Evolutionary conservation across 2,329 filamentous ascomycete species (phyloP), one percentile per base, ranked within the genome.

Genomic region (Albophoma yamanashiensis): DNA sequence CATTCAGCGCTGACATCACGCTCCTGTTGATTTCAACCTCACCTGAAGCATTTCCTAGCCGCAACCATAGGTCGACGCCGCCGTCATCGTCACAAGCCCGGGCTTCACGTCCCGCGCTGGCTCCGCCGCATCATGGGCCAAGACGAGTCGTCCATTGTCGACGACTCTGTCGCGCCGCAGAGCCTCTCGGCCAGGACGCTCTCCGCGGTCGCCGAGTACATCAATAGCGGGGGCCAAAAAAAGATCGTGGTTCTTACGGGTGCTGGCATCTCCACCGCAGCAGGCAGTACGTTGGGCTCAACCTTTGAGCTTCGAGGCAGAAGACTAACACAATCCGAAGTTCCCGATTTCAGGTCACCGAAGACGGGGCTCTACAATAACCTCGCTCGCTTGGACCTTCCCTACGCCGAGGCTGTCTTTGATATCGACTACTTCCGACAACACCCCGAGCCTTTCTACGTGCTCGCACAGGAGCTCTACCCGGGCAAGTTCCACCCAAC

Each of bases 281-380:
- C 85, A 60, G 85, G 85, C 60, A 87, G 82, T 84, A 73, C 6
- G 66, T 62, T 20, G 2, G 8, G 12, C 20, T n/a, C 20, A 27
- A 9, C 31, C 50, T 36, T 5, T 31, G 5, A 11, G 8, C 50
- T 4, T 15, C 17, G 27, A 5, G 9, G 4, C 9, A 4, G 31
- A 53, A 22, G 31, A n/a, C 50, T 53, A 14, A 53, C 50, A 11
- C 9, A 11, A n/a, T 31, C 47, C 2, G 31, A 78, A 75, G 93
- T 99, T 63, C 94, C 94, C 63, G 94, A 99, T 75, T 99, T 97
- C 73, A 84, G 94, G 64, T 96, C 92, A 2, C 92, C 93, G 63
- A 89, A 91, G 61, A 97, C 93, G 0, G 94, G 94, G 3, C 83
- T 99, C 14, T 99, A 99, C 73, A 88, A 91, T 67, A 97, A 97